phyloP scores from a whole-genome alignment of 2,329 filamentous ascomycete genomes.

The Aspergillus luchuensis region DNA sequence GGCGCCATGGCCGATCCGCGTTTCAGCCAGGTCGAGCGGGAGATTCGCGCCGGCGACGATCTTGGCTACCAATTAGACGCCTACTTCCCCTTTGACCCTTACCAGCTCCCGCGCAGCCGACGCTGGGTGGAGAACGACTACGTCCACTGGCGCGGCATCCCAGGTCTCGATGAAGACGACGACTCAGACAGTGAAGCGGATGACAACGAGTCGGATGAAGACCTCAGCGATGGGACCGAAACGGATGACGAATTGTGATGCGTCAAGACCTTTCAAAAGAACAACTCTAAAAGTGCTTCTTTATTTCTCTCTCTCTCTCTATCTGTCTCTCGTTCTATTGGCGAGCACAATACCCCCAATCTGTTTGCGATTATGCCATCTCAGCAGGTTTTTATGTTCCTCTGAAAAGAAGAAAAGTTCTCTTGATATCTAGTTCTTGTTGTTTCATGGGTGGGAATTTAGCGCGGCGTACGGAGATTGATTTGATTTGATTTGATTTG shows the following conservation, averaged over 20 bases:
- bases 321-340: constrained; percentile 9
- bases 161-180: constrained; percentile 64
- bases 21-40: constrained; percentile 53
- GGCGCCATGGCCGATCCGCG: constrained; percentile 40
- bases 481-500: neutral
- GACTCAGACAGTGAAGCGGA: constrained; percentile 48
- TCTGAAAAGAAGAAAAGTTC: neutral
- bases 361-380: neutral
- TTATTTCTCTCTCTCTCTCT: neutral
- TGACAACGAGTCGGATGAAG: constrained; percentile 36
- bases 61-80: constrained; percentile 83
- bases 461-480: neutral
- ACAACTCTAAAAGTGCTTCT: constrained; percentile 7
- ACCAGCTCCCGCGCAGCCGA: constrained; percentile 83
- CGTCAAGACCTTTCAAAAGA: constrained; percentile 10
- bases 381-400: neutral
- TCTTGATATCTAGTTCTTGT: neutral
- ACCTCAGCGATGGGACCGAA: constrained; percentile 45
- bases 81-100: constrained; percentile 97
- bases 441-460: neutral
- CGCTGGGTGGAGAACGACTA: constrained; percentile 87
- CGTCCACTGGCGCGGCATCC: constrained; percentile 74
- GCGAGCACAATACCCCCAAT: constrained; percentile 11
- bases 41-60: constrained; percentile 65
- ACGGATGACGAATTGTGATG: constrained; percentile 44